Evolutionary conservation across 495 filamentous ascomycete genomes (phyloP).

Genomic region (Xylaria palmicola): DNA sequence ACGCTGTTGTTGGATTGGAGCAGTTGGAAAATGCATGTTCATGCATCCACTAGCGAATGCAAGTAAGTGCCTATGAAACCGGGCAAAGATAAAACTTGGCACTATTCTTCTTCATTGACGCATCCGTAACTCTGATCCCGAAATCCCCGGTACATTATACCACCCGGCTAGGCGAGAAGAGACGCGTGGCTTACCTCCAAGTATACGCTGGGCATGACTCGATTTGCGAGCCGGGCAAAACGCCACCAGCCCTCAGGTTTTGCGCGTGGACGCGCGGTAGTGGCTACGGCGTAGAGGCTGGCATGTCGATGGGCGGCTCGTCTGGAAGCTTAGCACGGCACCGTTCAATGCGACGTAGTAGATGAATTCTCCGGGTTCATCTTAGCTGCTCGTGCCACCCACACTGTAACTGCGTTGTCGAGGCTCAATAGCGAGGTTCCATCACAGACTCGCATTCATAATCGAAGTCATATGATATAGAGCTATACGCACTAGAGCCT

Average conservation of each 20-base stretch:
- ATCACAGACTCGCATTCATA: slow-evolving; percentile 1
- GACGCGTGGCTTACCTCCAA: too few species aligned
- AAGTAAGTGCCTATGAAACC: neutral
- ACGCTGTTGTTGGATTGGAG: neutral
- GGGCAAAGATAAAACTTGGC: neutral
- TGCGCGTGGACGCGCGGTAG: neutral
- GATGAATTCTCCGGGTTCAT: neutral
- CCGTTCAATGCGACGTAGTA: neutral
- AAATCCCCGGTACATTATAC: too few species aligned
- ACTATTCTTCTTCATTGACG: too few species aligned
- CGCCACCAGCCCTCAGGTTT: neutral
- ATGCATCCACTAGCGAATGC: neutral
- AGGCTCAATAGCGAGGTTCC: neutral
- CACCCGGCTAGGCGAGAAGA: too few species aligned
- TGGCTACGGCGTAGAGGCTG: neutral
- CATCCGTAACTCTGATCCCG: too few species aligned
- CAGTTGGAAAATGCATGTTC: neutral
- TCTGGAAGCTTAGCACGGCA: neutral
- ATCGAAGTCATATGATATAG: too few species aligned
- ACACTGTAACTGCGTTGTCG: neutral
- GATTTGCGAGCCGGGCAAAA: neutral
- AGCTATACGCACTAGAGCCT: neutral
- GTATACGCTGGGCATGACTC: neutral
- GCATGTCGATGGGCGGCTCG: too few species aligned
- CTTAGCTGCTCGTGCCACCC: neutral